Evolutionary conservation across 202 grass and related monocot species (phyloP), one percentile per base, ranked within the genome.

Genomic region (Setaria italica): DNA sequence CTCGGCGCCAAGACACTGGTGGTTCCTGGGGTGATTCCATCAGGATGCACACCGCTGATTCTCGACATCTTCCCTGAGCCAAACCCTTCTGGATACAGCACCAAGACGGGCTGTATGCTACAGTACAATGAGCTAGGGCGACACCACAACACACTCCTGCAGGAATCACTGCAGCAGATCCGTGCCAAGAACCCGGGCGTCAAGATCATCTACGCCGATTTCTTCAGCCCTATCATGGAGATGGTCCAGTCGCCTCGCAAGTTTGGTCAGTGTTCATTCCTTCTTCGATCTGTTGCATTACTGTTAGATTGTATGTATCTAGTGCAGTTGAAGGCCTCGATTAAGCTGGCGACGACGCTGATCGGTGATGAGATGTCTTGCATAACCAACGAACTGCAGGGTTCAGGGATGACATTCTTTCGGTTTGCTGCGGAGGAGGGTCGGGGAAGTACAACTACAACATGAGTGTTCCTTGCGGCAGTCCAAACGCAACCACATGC

Each of bases 1-100:
- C 25, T 62, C 20, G 84, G 90, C 33, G 87, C 76, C 16, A 70
- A 30, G 62, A 74, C 20, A 2, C 4, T 92, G 82, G 85, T 82
- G 50, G 88, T 93, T 81, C 80, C 91, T 0, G 91, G 91, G 6
- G 62, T 80, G n/a, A 41, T 86, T 9, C 88, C 91, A 21, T 75
- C 62, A 7, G 91, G 91, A 66, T 93, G 88, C 66, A 29, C 74
- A 33, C 91, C 91, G 35, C 19, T 70, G 15, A 60, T 58, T 1
- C 60, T 93, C 46, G 54, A 45, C 16, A 20, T 77, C 15, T 88
- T 79, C 59, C 19, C 54, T 6, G 84, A 56, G 17, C 21, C 2
- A 39, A 76, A 86, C 43, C 78, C 73, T 16, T 1, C 62, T 1
- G 82, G 86, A 0, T 90, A 84, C 67, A 62, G 87, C 2, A 5